Percentiles rank a stretch among this genome's conserved stretches.
Evolutionary conservation across 208 protist species (phyloP).

Genomic region (Leishmania guyanensis): DNA sequence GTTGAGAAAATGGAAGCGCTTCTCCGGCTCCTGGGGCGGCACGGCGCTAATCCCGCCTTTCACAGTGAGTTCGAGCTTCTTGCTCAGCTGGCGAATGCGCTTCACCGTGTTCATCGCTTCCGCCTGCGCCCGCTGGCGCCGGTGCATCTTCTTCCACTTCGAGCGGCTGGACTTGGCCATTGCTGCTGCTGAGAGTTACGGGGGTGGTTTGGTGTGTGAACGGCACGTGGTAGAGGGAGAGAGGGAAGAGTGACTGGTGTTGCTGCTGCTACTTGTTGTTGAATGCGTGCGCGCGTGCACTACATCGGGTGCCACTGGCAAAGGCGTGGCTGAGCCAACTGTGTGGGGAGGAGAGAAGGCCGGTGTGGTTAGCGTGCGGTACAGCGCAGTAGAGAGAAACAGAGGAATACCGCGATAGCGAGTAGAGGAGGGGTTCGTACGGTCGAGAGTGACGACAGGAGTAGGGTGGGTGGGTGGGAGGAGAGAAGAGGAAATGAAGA

Average conservation of each 20-base stretch:
- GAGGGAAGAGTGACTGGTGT: background rate
- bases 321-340: background rate
- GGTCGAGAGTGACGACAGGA: background rate
- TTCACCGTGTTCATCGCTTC: conserved; percentile 42
- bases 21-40: conserved; percentile 75
- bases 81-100: conserved; percentile 60
- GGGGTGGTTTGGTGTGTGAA: background rate
- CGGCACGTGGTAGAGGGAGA: background rate
- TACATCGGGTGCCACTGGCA: background rate
- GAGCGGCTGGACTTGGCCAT: conserved; percentile 88
- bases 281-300: conserved; percentile 12
- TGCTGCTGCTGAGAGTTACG: background rate
- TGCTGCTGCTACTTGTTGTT: background rate
- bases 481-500: background rate
- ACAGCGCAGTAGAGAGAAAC: background rate
- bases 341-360: background rate
- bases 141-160: conserved; percentile 87
- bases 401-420: background rate
- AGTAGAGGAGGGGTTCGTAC: background rate
- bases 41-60: conserved; percentile 72
- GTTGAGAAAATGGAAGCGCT: conserved; percentile 81
- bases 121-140: conserved; percentile 52
- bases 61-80: conserved; percentile 72
- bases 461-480: too few relatives aligned
- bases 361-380: background rate